These are phyloP conservation scores for Phytophthora sansomeana DNA, from an alignment of 352 stramenopile species.

Conservation along the genomic window DNA sequence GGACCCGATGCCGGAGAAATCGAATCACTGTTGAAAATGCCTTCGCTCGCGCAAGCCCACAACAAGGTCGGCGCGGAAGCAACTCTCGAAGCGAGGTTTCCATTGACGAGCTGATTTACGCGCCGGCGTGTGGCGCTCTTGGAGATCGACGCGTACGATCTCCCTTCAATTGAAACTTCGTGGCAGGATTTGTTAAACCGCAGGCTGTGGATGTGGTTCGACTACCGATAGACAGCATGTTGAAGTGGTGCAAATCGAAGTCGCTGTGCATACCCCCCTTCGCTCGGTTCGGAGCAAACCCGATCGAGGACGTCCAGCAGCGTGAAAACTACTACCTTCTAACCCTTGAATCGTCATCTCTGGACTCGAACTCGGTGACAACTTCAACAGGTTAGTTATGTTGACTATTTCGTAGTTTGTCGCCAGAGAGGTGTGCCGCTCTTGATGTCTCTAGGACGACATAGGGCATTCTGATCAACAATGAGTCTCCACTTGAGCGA, in stretches of 20 bases:
- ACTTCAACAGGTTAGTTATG: neutral
- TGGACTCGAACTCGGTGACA: neutral
- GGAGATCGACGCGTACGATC: neutral
- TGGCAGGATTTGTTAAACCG: conserved; percentile 8
- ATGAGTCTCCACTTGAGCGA: conserved; percentile 4
- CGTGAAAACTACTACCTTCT: neutral
- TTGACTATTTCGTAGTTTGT: conserved; percentile 11
- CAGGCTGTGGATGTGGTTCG: neutral
- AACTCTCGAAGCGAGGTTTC: conserved; percentile 23
- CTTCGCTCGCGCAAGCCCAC: conserved; percentile 13
- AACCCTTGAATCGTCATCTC: too few relatives aligned
- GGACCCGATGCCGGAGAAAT: conserved; percentile 10
- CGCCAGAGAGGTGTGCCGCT: conserved; percentile 1
- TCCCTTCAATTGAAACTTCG: conserved; percentile 20
- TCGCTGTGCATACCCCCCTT: neutral
- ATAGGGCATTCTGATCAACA: conserved; percentile 12
- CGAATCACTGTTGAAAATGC: conserved; percentile 5
- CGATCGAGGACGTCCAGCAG: neutral
- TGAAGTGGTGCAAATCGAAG: conserved; percentile 1
- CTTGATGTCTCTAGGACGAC: conserved; percentile 15
- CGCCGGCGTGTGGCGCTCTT: conserved; percentile 1
- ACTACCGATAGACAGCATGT: neutral
- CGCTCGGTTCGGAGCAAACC: neutral
- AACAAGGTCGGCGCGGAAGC: conserved; percentile 12
- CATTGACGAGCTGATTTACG: conserved; percentile 27